Evolutionary conservation across 805 yeast genomes (phyloP).

Genomic region (Huiozyma sinensis): DNA sequence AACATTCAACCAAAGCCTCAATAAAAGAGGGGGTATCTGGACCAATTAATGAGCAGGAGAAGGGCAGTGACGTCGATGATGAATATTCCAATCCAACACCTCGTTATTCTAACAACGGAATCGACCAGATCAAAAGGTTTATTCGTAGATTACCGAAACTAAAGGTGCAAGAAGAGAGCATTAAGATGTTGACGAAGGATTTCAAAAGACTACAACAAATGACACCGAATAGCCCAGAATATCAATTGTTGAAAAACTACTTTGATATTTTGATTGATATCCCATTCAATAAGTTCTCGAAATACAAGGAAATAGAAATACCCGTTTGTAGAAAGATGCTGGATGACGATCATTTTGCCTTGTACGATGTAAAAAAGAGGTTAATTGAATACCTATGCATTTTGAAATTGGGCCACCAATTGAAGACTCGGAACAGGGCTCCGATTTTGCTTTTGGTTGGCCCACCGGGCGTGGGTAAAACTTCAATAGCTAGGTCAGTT

Average conservation of each 20-base stretch:
- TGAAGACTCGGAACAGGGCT: slow-evolving; percentile 80
- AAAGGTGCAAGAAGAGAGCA: slow-evolving; percentile 69
- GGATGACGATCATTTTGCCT: slow-evolving; percentile 79
- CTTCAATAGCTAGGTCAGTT: slow-evolving; percentile 91
- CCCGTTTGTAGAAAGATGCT: slow-evolving; percentile 52
- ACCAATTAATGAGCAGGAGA: not conserved
- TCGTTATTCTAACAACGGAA: slow-evolving; percentile 59
- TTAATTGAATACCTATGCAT: slow-evolving; percentile 91
- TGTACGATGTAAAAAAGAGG: slow-evolving; percentile 83
- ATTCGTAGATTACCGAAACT: slow-evolving; percentile 62
- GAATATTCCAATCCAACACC: slow-evolving; percentile 17
- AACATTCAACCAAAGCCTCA: slow-evolving; percentile 12
- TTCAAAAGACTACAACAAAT: slow-evolving; percentile 64
- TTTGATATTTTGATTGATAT: slow-evolving; percentile 88
- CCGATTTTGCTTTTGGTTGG: slow-evolving; percentile 93
- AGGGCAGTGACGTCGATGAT: slow-evolving; percentile 14
- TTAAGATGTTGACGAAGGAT: slow-evolving; percentile 82
- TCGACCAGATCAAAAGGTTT: slow-evolving; percentile 66
- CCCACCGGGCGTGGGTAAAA: slow-evolving; percentile 99
- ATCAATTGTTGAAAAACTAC: slow-evolving; percentile 77
- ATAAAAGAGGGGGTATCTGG: not conserved
- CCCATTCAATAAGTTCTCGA: slow-evolving; percentile 80
- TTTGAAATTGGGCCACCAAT: slow-evolving; percentile 50
- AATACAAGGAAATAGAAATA: slow-evolving; percentile 70
- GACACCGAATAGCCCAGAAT: slow-evolving; percentile 82